Percentiles rank a stretch among this genome's conserved stretches.
phyloP scores from a whole-genome alignment of 176 grass and related monocot species.

The Hyparrhenia diplandra region DNA sequence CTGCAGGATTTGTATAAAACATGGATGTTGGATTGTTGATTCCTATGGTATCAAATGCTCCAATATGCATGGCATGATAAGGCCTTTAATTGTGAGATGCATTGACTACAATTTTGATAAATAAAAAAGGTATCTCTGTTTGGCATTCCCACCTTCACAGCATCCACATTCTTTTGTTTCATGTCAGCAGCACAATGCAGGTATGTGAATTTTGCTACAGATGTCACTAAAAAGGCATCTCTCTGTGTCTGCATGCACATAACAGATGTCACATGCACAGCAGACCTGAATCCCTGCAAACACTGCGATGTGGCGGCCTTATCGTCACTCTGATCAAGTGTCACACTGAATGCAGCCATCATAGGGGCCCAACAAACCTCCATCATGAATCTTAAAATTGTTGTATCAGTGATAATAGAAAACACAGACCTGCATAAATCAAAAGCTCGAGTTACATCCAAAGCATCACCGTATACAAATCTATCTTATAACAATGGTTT shows the following conservation, averaged over 20 bases:
- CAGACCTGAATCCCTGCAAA: conserved; percentile 83
- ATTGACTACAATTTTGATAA: conserved; percentile 1
- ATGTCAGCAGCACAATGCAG: conserved; percentile 98
- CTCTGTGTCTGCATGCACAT: conserved; percentile 96
- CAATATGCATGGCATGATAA: not conserved
- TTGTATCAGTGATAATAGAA: conserved; percentile 77
- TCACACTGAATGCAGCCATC: conserved; percentile 99
- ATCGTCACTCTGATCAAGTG: conserved; percentile 89
- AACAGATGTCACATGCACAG: conserved; percentile 87
- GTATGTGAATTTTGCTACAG: conserved; percentile 96
- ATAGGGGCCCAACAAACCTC: conserved; percentile 99
- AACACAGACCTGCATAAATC: conserved; percentile 66
- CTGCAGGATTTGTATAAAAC: not conserved
- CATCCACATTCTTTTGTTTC: conserved; percentile 99
- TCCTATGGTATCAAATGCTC: not conserved
- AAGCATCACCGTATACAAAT: not conserved
- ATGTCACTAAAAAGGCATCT: conserved; percentile 98
- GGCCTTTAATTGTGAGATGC: not conserved
- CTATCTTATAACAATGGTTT: not conserved
- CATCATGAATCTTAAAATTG: conserved; percentile 95
- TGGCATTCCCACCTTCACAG: conserved; percentile 70
- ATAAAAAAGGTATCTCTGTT: not conserved
- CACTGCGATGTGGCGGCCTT: conserved; percentile 83
- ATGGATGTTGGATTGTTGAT: not conserved
- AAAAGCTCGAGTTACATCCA: conserved; percentile 31